Evolutionary conservation across 768 basidiomycete genomes (phyloP), one percentile per base, ranked within the genome.

Genomic region (Tulasnella sp.): DNA sequence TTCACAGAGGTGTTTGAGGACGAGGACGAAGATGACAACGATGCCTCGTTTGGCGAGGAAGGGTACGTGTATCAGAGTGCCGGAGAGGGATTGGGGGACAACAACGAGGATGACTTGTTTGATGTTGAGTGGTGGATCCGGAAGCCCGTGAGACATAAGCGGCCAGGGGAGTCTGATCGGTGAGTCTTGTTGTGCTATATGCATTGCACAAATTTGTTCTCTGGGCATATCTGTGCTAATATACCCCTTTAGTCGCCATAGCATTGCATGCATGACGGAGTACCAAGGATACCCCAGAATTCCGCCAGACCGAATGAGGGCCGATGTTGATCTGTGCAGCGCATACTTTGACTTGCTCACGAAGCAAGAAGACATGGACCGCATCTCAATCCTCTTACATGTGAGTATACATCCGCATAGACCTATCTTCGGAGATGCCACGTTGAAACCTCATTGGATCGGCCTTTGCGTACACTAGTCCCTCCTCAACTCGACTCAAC

Each of bases 301-400:
- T 44, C 75, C 77, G 2, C 62, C 76, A 5, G 84, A 88, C 56
- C 75, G 78, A 65, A 86, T 90, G 85, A 78, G 77, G 51, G 80
- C 86, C 43, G 88, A 90, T 65, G 88, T 88, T 38, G 86, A 85
- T 65, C 74, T 90, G 15, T 84, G 84, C 66, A 85, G 84, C 3
- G 84, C 89, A 67, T 68, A 86, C 49, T 73, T 90, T 21, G 77
- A 84, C 64, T 80, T 88, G 80, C 73, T 65, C 74, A 87, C 32
- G 73, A 79, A 67, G 85, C 78, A 65, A 24, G 73, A 59, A 21
- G 23, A 62, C 62, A 48, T 43, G 34, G 44, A 29, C 7, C 23
- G 38, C 48, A 61, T 32, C 11, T 58, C 32, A n/a, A 34, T 8
- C 11, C 50, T 49, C 30, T 49, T 64, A 24, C 56, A 51, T 9